Evolutionary conservation across 1,284 basidiomycete genomes (phyloP).

Genomic region (Ceratobasidium papillatum): DNA sequence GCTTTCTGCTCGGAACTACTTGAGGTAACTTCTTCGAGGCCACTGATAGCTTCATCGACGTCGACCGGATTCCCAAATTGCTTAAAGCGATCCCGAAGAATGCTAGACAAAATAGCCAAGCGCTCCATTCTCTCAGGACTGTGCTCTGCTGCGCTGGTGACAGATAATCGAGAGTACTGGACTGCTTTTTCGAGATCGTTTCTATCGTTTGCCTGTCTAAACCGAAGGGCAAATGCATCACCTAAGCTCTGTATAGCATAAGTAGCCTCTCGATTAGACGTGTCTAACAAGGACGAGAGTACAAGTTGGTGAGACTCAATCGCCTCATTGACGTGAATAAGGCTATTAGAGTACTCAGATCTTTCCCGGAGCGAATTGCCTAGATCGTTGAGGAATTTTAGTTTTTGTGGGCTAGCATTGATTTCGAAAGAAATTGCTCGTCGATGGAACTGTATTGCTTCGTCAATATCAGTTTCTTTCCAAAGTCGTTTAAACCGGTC

Average conservation of each 20-base stretch:
- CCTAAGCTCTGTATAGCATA: background rate
- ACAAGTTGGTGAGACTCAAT: background rate
- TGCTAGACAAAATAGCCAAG: no score
- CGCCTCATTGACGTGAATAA: background rate
- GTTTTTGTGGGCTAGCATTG: background rate
- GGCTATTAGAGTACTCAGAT: background rate
- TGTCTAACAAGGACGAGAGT: background rate
- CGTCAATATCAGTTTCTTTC: background rate
- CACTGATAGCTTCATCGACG: no score
- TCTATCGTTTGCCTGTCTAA: background rate
- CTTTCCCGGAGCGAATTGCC: background rate
- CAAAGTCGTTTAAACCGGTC: background rate
- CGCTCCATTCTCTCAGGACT: background rate
- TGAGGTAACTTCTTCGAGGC: no score
- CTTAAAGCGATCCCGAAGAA: no score
- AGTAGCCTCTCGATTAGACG: background rate
- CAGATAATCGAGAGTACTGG: background rate
- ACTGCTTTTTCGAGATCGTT: background rate
- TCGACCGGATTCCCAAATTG: no score
- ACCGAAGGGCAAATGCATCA: background rate
- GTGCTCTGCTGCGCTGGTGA: background rate
- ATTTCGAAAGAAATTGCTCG: background rate
- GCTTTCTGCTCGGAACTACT: no score
- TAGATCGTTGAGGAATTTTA: background rate
- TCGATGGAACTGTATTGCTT: background rate